Evolutionary conservation across 805 yeast species (phyloP).

Genomic region (Cyberlindnera americana): DNA sequence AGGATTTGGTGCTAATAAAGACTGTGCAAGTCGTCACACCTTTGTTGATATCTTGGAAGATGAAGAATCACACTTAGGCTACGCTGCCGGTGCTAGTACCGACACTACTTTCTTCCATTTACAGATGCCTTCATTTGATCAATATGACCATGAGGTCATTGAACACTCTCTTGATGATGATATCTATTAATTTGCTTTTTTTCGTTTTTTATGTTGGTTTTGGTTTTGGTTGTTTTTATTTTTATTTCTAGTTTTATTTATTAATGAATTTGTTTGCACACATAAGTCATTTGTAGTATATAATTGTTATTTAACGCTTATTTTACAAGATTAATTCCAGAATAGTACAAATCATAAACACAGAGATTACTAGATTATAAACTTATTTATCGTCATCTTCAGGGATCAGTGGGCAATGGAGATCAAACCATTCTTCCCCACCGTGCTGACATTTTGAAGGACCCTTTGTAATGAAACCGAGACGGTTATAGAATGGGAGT

Average conservation of each 20-base stretch:
- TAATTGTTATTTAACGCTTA: no score
- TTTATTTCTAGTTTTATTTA: not conserved
- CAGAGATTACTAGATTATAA: no score
- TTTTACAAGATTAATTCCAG: no score
- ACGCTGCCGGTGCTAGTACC: conserved; percentile 56
- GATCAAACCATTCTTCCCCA: conserved; percentile 58
- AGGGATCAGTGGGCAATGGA: conserved; percentile 39
- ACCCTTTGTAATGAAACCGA: conserved; percentile 77
- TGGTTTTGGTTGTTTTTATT: not conserved
- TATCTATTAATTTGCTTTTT: conserved; percentile 2
- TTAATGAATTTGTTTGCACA: not conserved
- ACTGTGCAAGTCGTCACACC: conserved; percentile 30
- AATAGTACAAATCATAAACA: no score
- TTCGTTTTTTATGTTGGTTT: not conserved
- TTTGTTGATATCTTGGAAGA: conserved; percentile 25
- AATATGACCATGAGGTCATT: conserved; percentile 12
- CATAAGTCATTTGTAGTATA: no score
- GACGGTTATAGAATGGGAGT: conserved; percentile 71
- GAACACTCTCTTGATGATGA: conserved; percentile 3
- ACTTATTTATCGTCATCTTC: conserved; percentile 40
- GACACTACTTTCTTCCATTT: conserved; percentile 75
- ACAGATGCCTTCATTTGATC: conserved; percentile 54
- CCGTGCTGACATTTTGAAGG: conserved; percentile 56
- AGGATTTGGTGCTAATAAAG: conserved; percentile 68
- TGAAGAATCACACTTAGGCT: conserved; percentile 31